A percentile compares a stretch with the other conserved stretches of the same genome.
phyloP scores from a whole-genome alignment of 2,329 filamentous ascomycete species.

The Paecilomyces variotii region DNA sequence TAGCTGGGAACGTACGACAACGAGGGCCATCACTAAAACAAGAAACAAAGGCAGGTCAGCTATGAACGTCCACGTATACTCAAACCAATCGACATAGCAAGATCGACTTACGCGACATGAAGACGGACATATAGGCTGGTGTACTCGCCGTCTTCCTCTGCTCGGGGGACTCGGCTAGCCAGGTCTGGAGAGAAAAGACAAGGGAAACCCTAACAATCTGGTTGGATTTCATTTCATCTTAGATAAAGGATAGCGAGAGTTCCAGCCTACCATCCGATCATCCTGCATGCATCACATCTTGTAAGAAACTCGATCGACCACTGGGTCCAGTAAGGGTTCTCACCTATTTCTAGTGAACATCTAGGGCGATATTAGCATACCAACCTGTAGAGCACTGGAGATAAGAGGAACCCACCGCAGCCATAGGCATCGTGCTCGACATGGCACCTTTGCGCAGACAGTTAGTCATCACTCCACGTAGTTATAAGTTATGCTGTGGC shows the following conservation, averaged over 20 bases:
- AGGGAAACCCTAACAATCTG: constrained; percentile 35
- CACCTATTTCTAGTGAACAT: constrained; percentile 89
- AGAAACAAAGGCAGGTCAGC: constrained; percentile 9
- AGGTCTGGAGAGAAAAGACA: constrained; percentile 40
- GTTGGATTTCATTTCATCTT: neutral
- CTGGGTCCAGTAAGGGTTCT: constrained; percentile 14
- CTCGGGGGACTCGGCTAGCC: constrained; percentile 41
- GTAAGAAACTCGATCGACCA: neutral
- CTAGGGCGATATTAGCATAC: constrained; percentile 28
- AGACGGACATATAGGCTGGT: constrained; percentile 65
- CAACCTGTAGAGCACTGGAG: constrained; percentile 3
- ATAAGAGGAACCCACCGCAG: constrained; percentile 51
- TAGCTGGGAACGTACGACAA: constrained; percentile 32
- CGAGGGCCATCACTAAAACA: constrained; percentile 52
- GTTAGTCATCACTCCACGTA: constrained; percentile 10
- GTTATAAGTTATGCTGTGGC: neutral
- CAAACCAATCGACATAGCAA: constrained; percentile 1
- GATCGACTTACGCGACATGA: constrained; percentile 62
- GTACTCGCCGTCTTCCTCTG: constrained; percentile 55
- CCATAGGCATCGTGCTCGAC: constrained; percentile 84
- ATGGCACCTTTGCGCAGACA: constrained; percentile 43
- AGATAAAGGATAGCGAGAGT: constrained; percentile 1
- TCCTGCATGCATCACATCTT: constrained; percentile 32
- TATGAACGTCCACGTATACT: neutral
- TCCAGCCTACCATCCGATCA: constrained; percentile 53